Base-by-base conservation (phyloP, 1,284 basidiomycete species). In the Erythrobasidium hasegawianum region DNA sequence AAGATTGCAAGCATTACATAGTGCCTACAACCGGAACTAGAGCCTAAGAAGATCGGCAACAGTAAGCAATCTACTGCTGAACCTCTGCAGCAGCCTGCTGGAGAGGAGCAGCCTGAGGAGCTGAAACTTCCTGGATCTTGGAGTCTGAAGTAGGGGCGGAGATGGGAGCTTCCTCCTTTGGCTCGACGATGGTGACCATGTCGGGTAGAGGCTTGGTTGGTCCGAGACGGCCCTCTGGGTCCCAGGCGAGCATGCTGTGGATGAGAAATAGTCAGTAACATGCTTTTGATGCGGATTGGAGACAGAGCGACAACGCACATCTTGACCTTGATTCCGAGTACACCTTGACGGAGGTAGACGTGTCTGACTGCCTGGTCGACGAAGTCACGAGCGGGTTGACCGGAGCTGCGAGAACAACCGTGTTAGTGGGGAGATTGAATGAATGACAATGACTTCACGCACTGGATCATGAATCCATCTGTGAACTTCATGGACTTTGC, bases 401-500 rank as follows among this genome's bases (percentile, higher is more conserved):
- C 96, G 73, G 96, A 97, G 87, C 98, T 96, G 80, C n/a, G n/a
- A 98, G n/a, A 5, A 47, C n/a, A 47, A n/a, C n/a, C n/a, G n/a
- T n/a, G n/a, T n/a, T n/a, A n/a, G n/a, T n/a, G n/a, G n/a, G n/a
- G n/a, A n/a, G n/a, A n/a, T n/a, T n/a, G n/a, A n/a, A n/a, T n/a
- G n/a, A n/a, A n/a, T n/a, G n/a, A n/a, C n/a, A n/a, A 14, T 57
- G 33, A 4, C 5, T 5, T 4, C 26, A 50, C 27, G 26, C 14
- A 60, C 45, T 98, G 96, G 80, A 98, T 95, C 92, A 98, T 97
- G 87, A 97, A 97, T 60, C 96, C 96, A 77, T 98, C 96, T 78
- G 94, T 97, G 84, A 99, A 98, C 82, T 99, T 99, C 96, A 98
- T 98, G 56, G 91, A 90, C 83, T 99, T 99, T 78, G 96, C 96